phyloP scores from a whole-genome alignment of 2,329 filamentous ascomycete genomes.

The Bertia moriformis region DNA sequence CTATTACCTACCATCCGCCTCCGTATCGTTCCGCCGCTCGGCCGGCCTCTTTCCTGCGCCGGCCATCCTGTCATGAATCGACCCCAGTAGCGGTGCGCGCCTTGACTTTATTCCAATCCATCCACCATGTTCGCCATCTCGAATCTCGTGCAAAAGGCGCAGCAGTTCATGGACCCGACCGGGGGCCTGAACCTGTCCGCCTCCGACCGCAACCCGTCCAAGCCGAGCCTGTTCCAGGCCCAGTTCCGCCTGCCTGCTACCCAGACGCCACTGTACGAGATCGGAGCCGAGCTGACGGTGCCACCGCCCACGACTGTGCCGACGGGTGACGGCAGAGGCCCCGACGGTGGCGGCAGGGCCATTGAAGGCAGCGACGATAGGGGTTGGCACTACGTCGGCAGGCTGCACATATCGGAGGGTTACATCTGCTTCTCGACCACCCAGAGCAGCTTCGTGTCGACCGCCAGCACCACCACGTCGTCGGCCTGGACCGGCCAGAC shows the following conservation, averaged over 20 bases:
- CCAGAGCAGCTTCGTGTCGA: conserved; percentile 69
- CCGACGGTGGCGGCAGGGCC: conserved; percentile 62
- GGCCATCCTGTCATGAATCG: not conserved
- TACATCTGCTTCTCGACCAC: conserved; percentile 96
- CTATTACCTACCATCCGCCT: no score
- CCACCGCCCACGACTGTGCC: conserved; percentile 42
- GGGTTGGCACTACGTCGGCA: conserved; percentile 81
- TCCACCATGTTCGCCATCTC: conserved; percentile 46
- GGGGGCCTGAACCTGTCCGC: conserved; percentile 60
- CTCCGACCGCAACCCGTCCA: conserved; percentile 71
- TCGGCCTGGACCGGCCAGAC: conserved; percentile 84
- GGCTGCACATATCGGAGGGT: conserved; percentile 83
- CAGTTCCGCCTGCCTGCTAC: conserved; percentile 90
- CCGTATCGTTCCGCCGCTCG: not conserved
- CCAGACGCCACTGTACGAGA: conserved; percentile 88
- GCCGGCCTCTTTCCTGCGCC: not conserved
- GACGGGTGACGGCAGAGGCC: conserved; percentile 32
- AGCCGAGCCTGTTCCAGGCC: conserved; percentile 80
- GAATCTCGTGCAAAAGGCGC: conserved; percentile 86
- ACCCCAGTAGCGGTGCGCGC: not conserved
- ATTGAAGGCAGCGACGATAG: no score
- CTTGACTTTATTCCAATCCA: conserved; percentile 8
- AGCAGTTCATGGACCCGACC: conserved; percentile 84
- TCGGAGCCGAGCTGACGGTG: conserved; percentile 87
- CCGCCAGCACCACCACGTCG: conserved; percentile 67